Base-by-base conservation (phyloP, 768 basidiomycete genomes). In the Paxillus rubicundulus region DNA sequence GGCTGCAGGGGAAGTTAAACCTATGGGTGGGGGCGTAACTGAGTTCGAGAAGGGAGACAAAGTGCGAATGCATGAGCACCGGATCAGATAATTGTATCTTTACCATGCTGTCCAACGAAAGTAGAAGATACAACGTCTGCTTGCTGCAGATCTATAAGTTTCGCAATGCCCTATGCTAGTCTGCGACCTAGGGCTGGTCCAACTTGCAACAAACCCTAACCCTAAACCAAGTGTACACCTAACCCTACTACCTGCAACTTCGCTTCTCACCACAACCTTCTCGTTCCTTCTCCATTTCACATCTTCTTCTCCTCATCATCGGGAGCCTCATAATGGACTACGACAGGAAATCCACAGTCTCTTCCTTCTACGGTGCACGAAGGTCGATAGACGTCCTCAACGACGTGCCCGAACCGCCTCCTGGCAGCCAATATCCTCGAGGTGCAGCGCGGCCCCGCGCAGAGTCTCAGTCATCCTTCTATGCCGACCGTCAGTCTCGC, bases 281-380 rank as follows among this genome's bases (percentile, higher is more conserved):
- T 28, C 37, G 39, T 42, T 30, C 45, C 46, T 54, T 40, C 21
- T 18, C n/a, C 40, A 17, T 37, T 45, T 32, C 27, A 32, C 13
- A 33, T 54, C 43, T 46, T 32, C 32, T 46, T 34, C 28, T 46
- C 34, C 44, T 49, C 36, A 34, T 44, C 30, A 47, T 17, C 38
- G 10, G 21, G 52, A 43, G 61, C 52, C 27, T 28, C 27, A 42
- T 41, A 18, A 89, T 89, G 88, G 88, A 89, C 57, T 77, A 80
- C 61, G 89, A 89, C 72, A 79, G 86, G 63, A 88, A 86, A 70
- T 89, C 89, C 5, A 79, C 80, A 1, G 85, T 87, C 5, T 90
- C 89, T 9, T 90, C 88, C 4, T 91, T 89, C 75, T 90, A 89
- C 57, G 85, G 82, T 18, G 68, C 58, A 32, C 79, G 81, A 34